A percentile compares a stretch with the other conserved stretches of the same genome.
Evolutionary conservation across 495 filamentous ascomycete genomes (phyloP).

Genomic region (Glonium stellatum): DNA sequence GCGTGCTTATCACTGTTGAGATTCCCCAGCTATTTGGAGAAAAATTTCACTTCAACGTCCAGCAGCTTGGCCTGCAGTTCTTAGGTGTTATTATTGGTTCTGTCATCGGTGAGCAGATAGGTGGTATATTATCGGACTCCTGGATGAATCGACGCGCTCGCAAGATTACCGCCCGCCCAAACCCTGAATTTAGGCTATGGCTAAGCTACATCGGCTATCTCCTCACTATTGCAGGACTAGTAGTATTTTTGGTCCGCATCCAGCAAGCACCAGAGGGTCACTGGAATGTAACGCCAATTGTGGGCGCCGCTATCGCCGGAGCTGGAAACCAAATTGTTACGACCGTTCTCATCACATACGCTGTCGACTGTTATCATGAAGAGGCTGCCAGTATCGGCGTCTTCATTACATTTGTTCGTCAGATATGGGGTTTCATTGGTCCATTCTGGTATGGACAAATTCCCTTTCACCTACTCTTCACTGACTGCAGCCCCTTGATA

Average conservation of each 20-base stretch:
- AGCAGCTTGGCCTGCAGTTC: constrained; percentile 50
- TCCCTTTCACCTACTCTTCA: not conserved
- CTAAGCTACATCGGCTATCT: constrained; percentile 46
- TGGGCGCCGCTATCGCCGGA: constrained; percentile 46
- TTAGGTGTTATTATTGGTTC: constrained; percentile 48
- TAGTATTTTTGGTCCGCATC: constrained; percentile 46
- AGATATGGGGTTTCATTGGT: constrained; percentile 52
- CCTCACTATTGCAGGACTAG: constrained; percentile 43
- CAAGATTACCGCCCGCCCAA: constrained; percentile 25
- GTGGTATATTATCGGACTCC: constrained; percentile 42
- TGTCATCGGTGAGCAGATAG: constrained; percentile 50
- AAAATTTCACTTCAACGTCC: constrained; percentile 47
- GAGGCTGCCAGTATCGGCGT: constrained; percentile 49
- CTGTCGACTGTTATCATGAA: constrained; percentile 46
- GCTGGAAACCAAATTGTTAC: constrained; percentile 52
- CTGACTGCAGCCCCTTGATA: not conserved
- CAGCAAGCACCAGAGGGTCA: constrained; percentile 35
- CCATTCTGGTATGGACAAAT: constrained; percentile 44
- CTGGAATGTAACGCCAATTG: constrained; percentile 46
- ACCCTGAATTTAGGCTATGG: constrained; percentile 47
- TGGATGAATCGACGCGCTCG: constrained; percentile 42
- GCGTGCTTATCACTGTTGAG: constrained; percentile 46
- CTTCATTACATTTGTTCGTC: constrained; percentile 49
- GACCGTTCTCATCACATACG: constrained; percentile 49
- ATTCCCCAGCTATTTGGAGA: constrained; percentile 45